phyloP scores from a whole-genome alignment of 2,329 filamentous ascomycete species.

The Pyrenochaeta sp. region DNA sequence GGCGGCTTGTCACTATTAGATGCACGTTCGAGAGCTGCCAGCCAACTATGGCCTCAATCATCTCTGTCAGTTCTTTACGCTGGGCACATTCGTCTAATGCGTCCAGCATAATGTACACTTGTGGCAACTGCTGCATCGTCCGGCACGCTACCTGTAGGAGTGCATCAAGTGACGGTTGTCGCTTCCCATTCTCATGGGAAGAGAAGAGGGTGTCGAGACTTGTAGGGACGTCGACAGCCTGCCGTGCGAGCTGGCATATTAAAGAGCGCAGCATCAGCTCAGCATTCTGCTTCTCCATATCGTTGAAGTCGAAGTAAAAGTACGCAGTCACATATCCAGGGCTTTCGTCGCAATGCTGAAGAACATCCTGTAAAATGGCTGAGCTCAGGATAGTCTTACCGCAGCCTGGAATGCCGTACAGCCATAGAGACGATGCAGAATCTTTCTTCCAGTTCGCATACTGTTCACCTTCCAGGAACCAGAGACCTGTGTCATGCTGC shows the following conservation, averaged over 20 bases:
- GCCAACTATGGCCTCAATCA: slow-evolving; percentile 24
- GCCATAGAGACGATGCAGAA: slow-evolving; percentile 46
- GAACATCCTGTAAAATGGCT: slow-evolving; percentile 44
- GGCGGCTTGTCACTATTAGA: slow-evolving; percentile 38
- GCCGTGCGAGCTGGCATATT: slow-evolving; percentile 44
- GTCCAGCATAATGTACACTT: slow-evolving; percentile 19
- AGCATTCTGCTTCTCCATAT: slow-evolving; percentile 46
- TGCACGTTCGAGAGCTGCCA: slow-evolving; percentile 35
- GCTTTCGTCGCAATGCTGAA: slow-evolving; percentile 20
- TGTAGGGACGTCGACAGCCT: slow-evolving; percentile 14
- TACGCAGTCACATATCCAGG: slow-evolving; percentile 20
- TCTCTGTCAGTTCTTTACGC: slow-evolving; percentile 29
- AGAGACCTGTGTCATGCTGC: slow-evolving; percentile 45
- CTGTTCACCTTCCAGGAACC: slow-evolving; percentile 41
- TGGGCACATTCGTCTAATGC: slow-evolving; percentile 40
- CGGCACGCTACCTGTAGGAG: slow-evolving; percentile 30
- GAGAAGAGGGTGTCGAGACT: slow-evolving; percentile 36
- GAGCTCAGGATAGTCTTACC: slow-evolving; percentile 55
- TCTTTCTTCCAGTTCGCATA: slow-evolving; percentile 44
- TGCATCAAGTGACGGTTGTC: slow-evolving; percentile 28
- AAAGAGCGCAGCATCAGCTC: slow-evolving; percentile 51
- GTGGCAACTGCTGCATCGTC: slow-evolving; percentile 34
- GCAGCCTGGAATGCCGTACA: slow-evolving; percentile 53
- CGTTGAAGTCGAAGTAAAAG: slow-evolving; percentile 50
- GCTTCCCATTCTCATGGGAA: slow-evolving; percentile 26